Conservation (phyloP, 345 rosid genomes). For the Populus tremula region DNA sequence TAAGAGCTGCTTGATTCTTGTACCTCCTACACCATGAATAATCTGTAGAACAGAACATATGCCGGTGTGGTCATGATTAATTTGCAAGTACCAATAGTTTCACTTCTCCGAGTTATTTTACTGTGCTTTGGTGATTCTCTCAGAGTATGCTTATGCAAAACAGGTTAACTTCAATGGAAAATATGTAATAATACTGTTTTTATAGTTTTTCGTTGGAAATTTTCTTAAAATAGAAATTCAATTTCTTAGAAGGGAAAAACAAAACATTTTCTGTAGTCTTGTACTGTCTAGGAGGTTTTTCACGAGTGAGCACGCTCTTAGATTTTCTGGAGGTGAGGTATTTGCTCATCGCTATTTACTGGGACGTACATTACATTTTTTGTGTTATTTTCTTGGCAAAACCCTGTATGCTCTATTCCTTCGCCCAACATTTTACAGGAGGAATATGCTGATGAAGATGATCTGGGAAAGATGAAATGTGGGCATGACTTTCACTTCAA, state of each 20-base stretch:
- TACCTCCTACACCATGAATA: not conserved
- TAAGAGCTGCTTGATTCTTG: constrained; percentile 7
- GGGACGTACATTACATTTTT: not conserved
- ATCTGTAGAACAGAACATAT: not conserved
- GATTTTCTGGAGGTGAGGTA: no score
- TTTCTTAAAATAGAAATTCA: not conserved
- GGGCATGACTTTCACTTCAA: constrained; percentile 40
- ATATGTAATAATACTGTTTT: not conserved
- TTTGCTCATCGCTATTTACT: not conserved
- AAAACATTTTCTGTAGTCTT: no score
- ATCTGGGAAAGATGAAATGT: constrained; percentile 32
- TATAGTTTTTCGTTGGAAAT: not conserved
- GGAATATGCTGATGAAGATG: constrained; percentile 29
- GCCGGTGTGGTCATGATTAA: not conserved
- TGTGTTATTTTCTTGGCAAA: not conserved
- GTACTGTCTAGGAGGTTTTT: no score
- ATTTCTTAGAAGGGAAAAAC: no score
- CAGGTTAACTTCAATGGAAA: not conserved
- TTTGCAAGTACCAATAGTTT: no score
- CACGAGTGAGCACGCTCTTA: not conserved
- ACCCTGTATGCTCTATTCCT: not conserved
- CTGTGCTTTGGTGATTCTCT: not conserved
- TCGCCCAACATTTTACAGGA: constrained; percentile 24
- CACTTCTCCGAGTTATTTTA: not conserved
- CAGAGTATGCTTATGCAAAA: not conserved